Base-by-base conservation (phyloP, 192 early-diverging fungal genomes). In the Backusella australiensis region DNA sequence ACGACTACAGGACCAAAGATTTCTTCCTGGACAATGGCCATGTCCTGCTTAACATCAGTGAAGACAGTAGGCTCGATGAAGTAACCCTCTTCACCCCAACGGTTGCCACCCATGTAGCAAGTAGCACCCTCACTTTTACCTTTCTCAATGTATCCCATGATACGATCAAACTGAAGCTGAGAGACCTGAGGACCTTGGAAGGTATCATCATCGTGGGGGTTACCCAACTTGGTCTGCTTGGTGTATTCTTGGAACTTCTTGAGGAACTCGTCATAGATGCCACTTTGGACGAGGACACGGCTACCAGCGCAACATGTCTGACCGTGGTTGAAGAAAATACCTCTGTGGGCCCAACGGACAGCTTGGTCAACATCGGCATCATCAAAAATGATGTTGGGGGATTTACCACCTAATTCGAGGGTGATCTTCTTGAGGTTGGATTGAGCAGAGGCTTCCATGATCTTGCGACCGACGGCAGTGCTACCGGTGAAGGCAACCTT, bases 401-500 rank as follows among this genome's bases (percentile, higher is more conserved):
- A 94, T 83, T 97, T 97, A 41, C 96, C 96, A 68, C 92, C 95
- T 0, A 97, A 89, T 85, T 97, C 96, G n/a, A 97, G 81, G 0
- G 90, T 91, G 39, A 95, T 85, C 42, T 91, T 89, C 84, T 96
- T 96, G 73, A 92, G 83, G 39, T 89, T 88, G 72, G 83, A 84
- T 38, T 84, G 85, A 5, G 92, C 89, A 66, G 92, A 81, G 34
- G 85, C 78, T 34, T 84, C 79, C 81, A 90, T 87, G 69, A 95
- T 85, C 34, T 71, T 72, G 69, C 88, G 82, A 53, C 94, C 94
- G 4, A 91, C 92, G 23, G 73, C 77, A 12, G 93, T 93, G 12
- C 89, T 90, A 36, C 93, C 94, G 8, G 94, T 96, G 78, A 96
- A 95, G 4, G 94, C 92, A 59, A 94, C 78, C 75, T 91, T 88